Evolutionary conservation across 805 yeast species (phyloP), one percentile per base, ranked within the genome.

Genomic region (Candida chilensis): DNA sequence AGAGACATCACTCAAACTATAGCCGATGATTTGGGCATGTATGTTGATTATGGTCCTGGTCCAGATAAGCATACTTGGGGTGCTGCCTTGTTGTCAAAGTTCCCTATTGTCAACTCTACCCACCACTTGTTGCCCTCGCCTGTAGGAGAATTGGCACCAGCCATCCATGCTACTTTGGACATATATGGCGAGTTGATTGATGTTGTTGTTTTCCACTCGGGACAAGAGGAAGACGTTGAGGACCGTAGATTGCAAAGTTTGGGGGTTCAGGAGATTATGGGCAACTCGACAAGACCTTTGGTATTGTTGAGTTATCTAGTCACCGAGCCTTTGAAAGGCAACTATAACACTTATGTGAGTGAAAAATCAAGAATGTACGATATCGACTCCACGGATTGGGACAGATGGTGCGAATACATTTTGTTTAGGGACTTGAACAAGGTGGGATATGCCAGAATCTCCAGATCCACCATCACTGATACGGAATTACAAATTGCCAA

Each of bases 31-130:
- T 66, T 92, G 42, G 90, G 85, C 25, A 86, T 86, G 90, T 92
- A 92, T 50, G 88, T 79, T 15, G 98, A 92, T 54, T 92, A 77
- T 50, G 98, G 98, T 5, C 98, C 98, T 5, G 96, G 96, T 10
- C 96, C 97, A 32, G 85, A 87, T 52, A 81, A 88, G 54, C 97
- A 92, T 59, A 92, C 98, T 0, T 92, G 98, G 98, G 98, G 98
- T 25, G 81, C 88, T 29, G 92, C 92, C 2, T 64, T 92, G 37
- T 63, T 92, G 40, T 88, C 96, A 14, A 86, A 88, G 50, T 92
- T 90, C 70, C 98, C 98, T 18, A 92, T 92, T 37, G 43, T 92
- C 33, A 74, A 80, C 47, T 86, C 96, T 3, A 76, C 87, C 1
- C 98, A 92, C 52, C 94, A 88, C 50, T 65, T 92, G 42, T 60